phyloP scores from a whole-genome alignment of 805 yeast species.

The Huiozyma sinensis region DNA sequence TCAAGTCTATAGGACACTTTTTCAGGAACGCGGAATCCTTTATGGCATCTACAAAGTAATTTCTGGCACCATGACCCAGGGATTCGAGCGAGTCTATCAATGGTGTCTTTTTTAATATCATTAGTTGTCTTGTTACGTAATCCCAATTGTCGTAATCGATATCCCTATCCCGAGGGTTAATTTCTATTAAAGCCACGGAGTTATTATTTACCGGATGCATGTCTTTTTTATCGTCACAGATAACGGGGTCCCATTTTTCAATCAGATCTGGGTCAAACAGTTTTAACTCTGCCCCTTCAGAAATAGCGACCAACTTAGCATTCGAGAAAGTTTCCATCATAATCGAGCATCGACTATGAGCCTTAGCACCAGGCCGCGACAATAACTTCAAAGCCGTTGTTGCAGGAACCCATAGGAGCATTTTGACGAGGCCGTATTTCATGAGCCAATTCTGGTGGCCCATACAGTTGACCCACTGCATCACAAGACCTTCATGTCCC shows the following conservation, averaged over 20 bases:
- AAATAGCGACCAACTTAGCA: constrained; percentile 43
- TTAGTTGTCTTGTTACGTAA: constrained; percentile 50
- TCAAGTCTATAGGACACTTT: constrained; percentile 38
- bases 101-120: constrained; percentile 38
- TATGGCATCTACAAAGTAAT: constrained; percentile 32
- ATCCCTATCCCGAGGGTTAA: constrained; percentile 36
- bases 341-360: constrained; percentile 53
- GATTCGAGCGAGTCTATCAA: constrained; percentile 37
- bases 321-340: constrained; percentile 57
- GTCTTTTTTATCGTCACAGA: constrained; percentile 16
- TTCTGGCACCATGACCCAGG: constrained; percentile 76
- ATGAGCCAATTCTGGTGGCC: constrained; percentile 66
- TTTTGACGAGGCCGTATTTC: constrained; percentile 59
- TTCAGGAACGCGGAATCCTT: constrained; percentile 31
- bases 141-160: constrained; percentile 52
- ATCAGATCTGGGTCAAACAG: constrained; percentile 13
- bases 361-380: constrained; percentile 40
- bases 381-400: constrained; percentile 51
- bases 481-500: constrained; percentile 54
- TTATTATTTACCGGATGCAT: constrained; percentile 14
- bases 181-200: constrained; percentile 48
- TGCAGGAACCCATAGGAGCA: constrained; percentile 60
- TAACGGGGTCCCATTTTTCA: constrained; percentile 23
- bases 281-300: constrained; percentile 13
- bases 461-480: constrained; percentile 66